Percentiles rank a stretch among this genome's conserved stretches.
Conservation (phyloP, 1,284 basidiomycete species). For the Trametes pubescens region DNA sequence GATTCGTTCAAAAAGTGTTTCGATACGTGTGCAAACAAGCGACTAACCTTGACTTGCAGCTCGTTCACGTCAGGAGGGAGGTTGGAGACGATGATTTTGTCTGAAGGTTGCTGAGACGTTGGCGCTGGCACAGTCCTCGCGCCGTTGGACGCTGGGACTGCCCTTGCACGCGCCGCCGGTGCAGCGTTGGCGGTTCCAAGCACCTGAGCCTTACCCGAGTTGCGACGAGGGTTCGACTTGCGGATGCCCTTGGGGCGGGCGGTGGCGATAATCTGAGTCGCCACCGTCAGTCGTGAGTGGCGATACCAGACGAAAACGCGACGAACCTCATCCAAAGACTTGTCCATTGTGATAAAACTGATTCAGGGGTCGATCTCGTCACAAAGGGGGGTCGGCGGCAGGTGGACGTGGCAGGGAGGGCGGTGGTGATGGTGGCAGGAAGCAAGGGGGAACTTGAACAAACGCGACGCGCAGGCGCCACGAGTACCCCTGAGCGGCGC, state of each 20-base stretch:
- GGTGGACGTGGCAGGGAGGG: constrained; percentile 34
- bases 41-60: constrained; percentile 84
- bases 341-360: constrained; percentile 65
- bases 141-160: constrained; percentile 45
- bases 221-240: constrained; percentile 54
- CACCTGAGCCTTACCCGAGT: constrained; percentile 55
- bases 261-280: constrained; percentile 74
- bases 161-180: constrained; percentile 60
- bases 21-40: constrained; percentile 34
- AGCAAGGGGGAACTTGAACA: constrained; percentile 35
- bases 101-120: constrained; percentile 56
- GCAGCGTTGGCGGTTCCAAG: constrained; percentile 59
- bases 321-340: constrained; percentile 89
- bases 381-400: constrained; percentile 21
- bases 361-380: constrained; percentile 15
- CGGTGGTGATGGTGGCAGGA: constrained; percentile 39
- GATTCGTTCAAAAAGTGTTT: constrained; percentile 3
- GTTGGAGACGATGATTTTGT: constrained; percentile 98
- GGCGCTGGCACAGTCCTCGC: constrained; percentile 49
- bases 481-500: constrained; percentile 20
- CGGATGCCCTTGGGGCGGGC: constrained; percentile 59
- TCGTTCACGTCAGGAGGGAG: constrained; percentile 96
- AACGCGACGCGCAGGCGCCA: constrained; percentile 28
- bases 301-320: constrained; percentile 28
- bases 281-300: constrained; percentile 32